Conservation (phyloP, 768 basidiomycete species). For the Tylopilus plumbeoviolaceoides region DNA sequence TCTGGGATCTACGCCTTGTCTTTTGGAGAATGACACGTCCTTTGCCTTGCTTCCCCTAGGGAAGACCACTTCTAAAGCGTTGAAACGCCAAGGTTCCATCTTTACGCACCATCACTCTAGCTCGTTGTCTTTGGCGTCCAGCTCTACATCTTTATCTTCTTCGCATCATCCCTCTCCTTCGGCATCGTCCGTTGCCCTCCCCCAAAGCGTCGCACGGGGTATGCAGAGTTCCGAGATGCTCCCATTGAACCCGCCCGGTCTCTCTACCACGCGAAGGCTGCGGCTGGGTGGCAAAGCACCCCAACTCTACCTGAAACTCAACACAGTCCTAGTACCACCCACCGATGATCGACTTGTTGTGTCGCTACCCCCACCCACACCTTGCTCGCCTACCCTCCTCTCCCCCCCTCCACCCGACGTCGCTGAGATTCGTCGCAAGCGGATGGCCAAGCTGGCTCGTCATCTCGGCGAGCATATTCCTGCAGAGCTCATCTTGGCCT, state of each 20-base stretch:
- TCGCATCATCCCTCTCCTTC: conserved; percentile 12
- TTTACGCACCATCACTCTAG: conserved; percentile 22
- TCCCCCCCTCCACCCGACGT: conserved; percentile 26
- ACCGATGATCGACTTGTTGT: conserved; percentile 7
- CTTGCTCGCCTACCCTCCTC: conserved; percentile 16
- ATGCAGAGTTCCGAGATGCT: conserved; percentile 7
- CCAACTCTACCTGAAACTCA: conserved; percentile 22
- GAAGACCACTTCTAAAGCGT: conserved; percentile 12
- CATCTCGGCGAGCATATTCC: conserved; percentile 60
- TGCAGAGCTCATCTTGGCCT: conserved; percentile 45
- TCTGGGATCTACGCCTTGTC: conserved; percentile 34
- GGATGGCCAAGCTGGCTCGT: conserved; percentile 55
- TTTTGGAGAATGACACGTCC: conserved; percentile 27
- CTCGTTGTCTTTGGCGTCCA: conserved; percentile 21
- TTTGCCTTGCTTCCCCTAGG: conserved; percentile 22
- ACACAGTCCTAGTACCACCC: conserved; percentile 13
- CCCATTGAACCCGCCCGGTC: conserved; percentile 15
- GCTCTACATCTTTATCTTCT: conserved; percentile 9
- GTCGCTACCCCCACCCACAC: conserved; percentile 5
- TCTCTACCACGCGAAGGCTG: conserved; percentile 13
- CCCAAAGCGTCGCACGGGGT: conserved; percentile 2
- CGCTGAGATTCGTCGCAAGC: conserved; percentile 39
- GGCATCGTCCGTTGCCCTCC: conserved; percentile 15
- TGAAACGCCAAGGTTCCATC: conserved; percentile 33
- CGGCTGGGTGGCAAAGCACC: conserved; percentile 14